These are phyloP conservation scores for Populus ilicifolia DNA, from an alignment of 345 rosid genomes.

Conservation along the genomic window DNA sequence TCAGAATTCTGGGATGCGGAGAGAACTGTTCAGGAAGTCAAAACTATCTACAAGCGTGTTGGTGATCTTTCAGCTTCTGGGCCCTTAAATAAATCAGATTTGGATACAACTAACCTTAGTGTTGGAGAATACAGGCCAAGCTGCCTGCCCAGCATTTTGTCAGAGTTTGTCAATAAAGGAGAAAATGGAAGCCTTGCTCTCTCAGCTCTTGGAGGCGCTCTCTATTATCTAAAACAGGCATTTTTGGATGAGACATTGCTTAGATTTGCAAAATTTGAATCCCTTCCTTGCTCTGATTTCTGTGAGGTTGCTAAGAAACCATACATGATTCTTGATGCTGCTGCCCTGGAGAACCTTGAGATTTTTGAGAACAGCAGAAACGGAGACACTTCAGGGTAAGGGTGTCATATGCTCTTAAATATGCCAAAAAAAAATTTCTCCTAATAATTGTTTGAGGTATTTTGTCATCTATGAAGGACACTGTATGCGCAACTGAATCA, in stretches of 20 bases:
- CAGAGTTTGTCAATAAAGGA: conserved; percentile 49
- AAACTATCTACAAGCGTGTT: conserved; percentile 42
- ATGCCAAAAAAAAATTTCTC: no score
- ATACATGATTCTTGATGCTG: conserved; percentile 92
- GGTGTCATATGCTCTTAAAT: conserved; percentile 14
- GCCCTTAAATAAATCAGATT: conserved; percentile 31
- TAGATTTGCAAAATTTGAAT: conserved; percentile 82
- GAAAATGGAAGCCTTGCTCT: conserved; percentile 60
- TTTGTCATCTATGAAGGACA: conserved; percentile 53
- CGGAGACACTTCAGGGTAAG: conserved; percentile 81
- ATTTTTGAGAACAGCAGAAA: conserved; percentile 89
- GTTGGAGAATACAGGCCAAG: conserved; percentile 24
- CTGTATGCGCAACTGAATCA: conserved; percentile 82
- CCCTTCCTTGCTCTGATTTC: conserved; percentile 64
- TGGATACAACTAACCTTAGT: conserved; percentile 21
- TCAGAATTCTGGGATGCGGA: conserved; percentile 87
- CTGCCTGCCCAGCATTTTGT: conserved; percentile 55
- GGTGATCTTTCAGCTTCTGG: conserved; percentile 38
- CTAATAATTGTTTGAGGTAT: conserved; percentile 16
- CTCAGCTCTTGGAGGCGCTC: conserved; percentile 94
- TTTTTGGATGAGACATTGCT: conserved; percentile 86
- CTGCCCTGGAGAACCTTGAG: conserved; percentile 96
- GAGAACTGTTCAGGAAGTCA: conserved; percentile 64
- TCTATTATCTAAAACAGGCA: conserved; percentile 83
- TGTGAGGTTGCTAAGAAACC: conserved; percentile 54